Evolutionary conservation across 257 asterid genomes (phyloP).

Genomic region (Cinchona pubescens): DNA sequence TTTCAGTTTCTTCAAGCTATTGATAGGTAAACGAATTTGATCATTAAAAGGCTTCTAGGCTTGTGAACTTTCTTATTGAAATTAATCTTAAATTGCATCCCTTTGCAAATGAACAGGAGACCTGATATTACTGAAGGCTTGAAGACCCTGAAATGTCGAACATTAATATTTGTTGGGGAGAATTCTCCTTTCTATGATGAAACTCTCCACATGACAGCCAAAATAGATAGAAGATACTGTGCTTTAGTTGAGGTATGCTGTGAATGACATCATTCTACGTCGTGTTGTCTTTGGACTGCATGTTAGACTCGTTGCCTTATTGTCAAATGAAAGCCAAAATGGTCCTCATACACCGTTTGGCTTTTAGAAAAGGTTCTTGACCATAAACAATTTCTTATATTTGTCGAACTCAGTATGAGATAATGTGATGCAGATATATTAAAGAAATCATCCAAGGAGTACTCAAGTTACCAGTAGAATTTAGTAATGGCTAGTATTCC

Average conservation of each 20-base stretch:
- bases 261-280: background rate
- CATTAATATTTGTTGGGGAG: conserved; percentile 83
- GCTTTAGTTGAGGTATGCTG: conserved; percentile 86
- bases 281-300: background rate
- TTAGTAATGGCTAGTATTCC: background rate
- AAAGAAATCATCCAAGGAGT: background rate
- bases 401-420: background rate
- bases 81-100: background rate
- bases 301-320: background rate
- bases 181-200: conserved; percentile 73
- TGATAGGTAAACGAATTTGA: conserved; percentile 42
- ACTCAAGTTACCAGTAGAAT: background rate
- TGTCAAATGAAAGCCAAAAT: background rate
- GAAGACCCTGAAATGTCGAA: conserved; percentile 67
- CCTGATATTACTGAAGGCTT: conserved; percentile 66
- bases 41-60: background rate
- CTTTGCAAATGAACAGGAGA: conserved; percentile 54
- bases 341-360: background rate
- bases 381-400: background rate
- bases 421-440: background rate
- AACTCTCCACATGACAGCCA: conserved; percentile 62
- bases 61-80: background rate
- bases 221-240: conserved; percentile 72
- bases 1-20: conserved; percentile 80
- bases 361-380: background rate